These are phyloP conservation scores for Sechiopsis laciniata DNA, from an alignment of 306 rosid genomes.

Conservation along the genomic window DNA sequence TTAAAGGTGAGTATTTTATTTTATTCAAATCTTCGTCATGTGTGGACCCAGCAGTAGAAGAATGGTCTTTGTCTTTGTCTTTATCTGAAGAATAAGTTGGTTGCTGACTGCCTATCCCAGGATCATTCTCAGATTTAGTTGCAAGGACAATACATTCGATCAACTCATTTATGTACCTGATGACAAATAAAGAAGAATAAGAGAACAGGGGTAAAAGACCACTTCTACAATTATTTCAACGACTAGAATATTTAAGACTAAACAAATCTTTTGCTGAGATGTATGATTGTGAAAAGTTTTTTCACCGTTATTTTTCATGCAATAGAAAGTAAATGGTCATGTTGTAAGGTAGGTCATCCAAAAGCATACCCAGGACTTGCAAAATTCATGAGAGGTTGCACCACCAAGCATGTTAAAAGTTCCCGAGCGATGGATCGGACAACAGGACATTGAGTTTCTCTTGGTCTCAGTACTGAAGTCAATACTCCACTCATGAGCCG, in stretches of 20 bases:
- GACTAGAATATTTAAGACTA: not conserved
- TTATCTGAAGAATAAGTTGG: conserved; percentile 36
- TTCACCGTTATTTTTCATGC: no score
- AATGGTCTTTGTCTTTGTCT: conserved; percentile 38
- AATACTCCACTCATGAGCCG: conserved; percentile 75
- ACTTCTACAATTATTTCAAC: conserved; percentile 1
- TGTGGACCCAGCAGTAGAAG: conserved; percentile 30
- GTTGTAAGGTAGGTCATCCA: conserved; percentile 24
- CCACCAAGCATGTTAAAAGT: conserved; percentile 76
- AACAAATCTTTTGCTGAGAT: no score
- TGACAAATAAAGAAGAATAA: conserved; percentile 22
- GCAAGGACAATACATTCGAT: conserved; percentile 61
- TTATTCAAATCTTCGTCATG: conserved; percentile 29
- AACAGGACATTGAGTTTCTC: conserved; percentile 84
- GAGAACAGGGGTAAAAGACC: not conserved
- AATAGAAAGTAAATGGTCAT: conserved; percentile 2
- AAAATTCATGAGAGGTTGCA: conserved; percentile 80
- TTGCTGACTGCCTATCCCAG: conserved; percentile 34
- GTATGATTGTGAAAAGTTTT: no score
- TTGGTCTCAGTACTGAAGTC: conserved; percentile 65
- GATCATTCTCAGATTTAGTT: conserved; percentile 40
- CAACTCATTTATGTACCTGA: conserved; percentile 84
- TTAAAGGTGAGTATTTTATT: conserved; percentile 36
- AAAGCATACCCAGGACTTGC: conserved; percentile 91
- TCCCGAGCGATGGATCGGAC: conserved; percentile 82